Base-by-base conservation (phyloP, 2,329 filamentous ascomycete species). In the Emydomyces testavorans region DNA sequence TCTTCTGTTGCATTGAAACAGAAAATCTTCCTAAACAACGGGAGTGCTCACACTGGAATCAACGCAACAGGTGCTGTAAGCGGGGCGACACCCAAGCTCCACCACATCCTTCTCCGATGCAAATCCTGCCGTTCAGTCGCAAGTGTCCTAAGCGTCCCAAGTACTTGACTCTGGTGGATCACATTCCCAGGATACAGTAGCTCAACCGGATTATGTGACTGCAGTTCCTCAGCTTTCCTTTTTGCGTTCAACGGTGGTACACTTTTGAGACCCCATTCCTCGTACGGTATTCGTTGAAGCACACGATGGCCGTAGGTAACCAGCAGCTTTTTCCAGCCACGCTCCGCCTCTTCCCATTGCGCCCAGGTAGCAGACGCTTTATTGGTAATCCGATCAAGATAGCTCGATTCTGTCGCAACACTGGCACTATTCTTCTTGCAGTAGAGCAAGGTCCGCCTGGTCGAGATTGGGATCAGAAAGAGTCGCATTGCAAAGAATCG, bases 251-350 rank as follows among this genome's bases (percentile, higher is more conserved):
- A 72, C 18, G 89, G 82, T 37, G 92, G 92, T 45, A 98, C 82
- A 29, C 87, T 94, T 70, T 96, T 96, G 56, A 98, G 74, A 0
- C 86, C 88, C 92, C 92, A 98, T 81, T 98, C 92, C 68, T 96
- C 85, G 64, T 85, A 95, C 2, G 92, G 85, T 59, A 98, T 94
- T 53, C 86, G 79, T 58, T 85, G 81, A 52, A 98, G 78, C 13
- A 86, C 79, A 41, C 79, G 72, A 68, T 98, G 95, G 48, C 92
- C 92, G 65, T 90, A 93, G 50, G 77, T 74, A 45, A 92, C 90
- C 16, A 95, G 75, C 57, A 79, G 79, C 62, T 83, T 87, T 72
- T 95, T 87, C 92, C 92, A 96, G 46, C 85, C 85, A 37, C 73
- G 74, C 15, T 89, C 80, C 56, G 82, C 83, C 63, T 83, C 80